Percentiles rank a stretch among this genome's conserved stretches.
These are phyloP conservation scores for Abrus pulchellus DNA, from an alignment of 306 rosid genomes.

Conservation along the genomic window DNA sequence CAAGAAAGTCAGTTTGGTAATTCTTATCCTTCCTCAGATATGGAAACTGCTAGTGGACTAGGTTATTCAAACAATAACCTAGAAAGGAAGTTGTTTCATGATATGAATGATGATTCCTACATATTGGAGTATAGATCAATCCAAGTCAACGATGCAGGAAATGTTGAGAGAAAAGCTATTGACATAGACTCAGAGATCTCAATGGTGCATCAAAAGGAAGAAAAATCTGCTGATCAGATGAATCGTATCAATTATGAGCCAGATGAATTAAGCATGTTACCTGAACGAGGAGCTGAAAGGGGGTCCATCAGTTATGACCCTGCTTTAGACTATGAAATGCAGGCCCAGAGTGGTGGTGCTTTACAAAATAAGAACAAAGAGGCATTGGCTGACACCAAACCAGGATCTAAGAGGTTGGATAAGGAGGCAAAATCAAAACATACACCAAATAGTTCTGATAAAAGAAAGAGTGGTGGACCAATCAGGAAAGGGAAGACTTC, in stretches of 20 bases:
- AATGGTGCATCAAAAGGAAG: constrained; percentile 56
- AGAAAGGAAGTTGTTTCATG: constrained; percentile 67
- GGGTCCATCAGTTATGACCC: constrained; percentile 77
- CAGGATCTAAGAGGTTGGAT: constrained; percentile 65
- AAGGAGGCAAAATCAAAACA: constrained; percentile 75
- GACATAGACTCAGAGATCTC: constrained; percentile 85
- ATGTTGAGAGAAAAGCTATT: constrained; percentile 71
- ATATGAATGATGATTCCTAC: constrained; percentile 85
- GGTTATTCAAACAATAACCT: constrained; percentile 55
- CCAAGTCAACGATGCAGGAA: constrained; percentile 64
- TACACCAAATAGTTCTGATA: constrained; percentile 64
- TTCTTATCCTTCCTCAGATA: constrained; percentile 57
- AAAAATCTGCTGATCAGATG: constrained; percentile 54
- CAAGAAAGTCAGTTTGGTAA: constrained; percentile 58
- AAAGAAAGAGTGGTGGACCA: constrained; percentile 76
- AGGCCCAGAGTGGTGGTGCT: constrained; percentile 56
- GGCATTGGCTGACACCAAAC: constrained; percentile 55
- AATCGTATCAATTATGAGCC: constrained; percentile 69
- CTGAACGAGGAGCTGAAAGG: constrained; percentile 77
- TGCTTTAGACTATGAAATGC: constrained; percentile 91
- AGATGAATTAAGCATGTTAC: constrained; percentile 87
- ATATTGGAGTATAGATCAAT: constrained; percentile 71
- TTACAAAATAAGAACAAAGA: constrained; percentile 61
- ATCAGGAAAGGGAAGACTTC: constrained; percentile 87
- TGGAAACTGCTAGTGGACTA: constrained; percentile 63